phyloP scores from a whole-genome alignment of 345 rosid species.

The Rubroshorea leprosula region DNA sequence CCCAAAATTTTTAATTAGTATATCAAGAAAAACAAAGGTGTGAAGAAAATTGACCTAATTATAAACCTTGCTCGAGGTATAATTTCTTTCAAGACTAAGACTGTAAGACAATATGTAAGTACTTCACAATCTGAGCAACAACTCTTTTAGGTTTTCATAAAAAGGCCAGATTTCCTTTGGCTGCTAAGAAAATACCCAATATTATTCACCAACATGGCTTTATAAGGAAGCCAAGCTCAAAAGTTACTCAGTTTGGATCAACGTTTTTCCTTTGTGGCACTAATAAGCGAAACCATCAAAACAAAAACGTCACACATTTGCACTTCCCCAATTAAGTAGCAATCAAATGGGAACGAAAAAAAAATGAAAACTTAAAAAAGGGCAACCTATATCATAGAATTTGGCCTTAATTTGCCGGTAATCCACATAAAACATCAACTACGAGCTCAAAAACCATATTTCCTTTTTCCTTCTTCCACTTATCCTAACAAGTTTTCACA shows the following conservation, averaged over 20 bases:
- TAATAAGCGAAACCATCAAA: not conserved
- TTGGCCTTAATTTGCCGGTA: not conserved
- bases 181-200: no score
- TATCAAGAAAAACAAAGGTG: no score
- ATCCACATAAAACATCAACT: not conserved
- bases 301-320: not conserved
- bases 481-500: not conserved
- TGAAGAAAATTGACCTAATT: no score
- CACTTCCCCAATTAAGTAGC: not conserved
- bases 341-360: not conserved
- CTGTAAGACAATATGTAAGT: no score
- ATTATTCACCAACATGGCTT: no score
- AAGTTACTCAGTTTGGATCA: not conserved
- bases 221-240: not conserved
- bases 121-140: no score
- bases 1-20: no score
- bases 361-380: not conserved
- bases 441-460: not conserved
- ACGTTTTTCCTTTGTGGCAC: not conserved
- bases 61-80: no score
- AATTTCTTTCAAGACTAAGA: no score
- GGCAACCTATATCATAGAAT: not conserved
- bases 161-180: no score
- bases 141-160: no score
- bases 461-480: not conserved